Percentiles rank a stretch among this genome's conserved stretches.
Evolutionary conservation across 2,329 filamentous ascomycete genomes (phyloP).

Genomic region (Venturia asperata): DNA sequence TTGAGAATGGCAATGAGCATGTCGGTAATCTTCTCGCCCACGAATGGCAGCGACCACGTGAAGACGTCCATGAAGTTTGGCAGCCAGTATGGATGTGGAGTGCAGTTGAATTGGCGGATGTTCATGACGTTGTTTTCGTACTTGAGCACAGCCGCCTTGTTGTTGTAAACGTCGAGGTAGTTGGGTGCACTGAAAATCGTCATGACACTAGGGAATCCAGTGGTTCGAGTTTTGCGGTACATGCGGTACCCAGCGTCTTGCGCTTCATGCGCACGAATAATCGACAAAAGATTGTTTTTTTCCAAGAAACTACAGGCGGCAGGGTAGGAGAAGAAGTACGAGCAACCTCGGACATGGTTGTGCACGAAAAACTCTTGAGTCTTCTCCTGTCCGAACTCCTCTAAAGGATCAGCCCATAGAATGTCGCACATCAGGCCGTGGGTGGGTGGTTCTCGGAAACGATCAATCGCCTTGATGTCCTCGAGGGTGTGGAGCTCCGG

Average conservation of each 20-base stretch:
- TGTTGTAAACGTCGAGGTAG: slow-evolving; percentile 99
- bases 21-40: slow-evolving; percentile 96
- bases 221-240: slow-evolving; percentile 97
- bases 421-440: slow-evolving; percentile 99
- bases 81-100: slow-evolving; percentile 97
- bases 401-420: slow-evolving; percentile 94
- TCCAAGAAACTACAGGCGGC: slow-evolving; percentile 95
- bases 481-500: slow-evolving; percentile 94
- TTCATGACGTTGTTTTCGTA: slow-evolving; percentile 99
- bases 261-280: slow-evolving; percentile 96
- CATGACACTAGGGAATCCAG: slow-evolving; percentile 98
- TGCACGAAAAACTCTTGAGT: slow-evolving; percentile 95
- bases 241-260: slow-evolving; percentile 98
- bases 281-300: slow-evolving; percentile 95
- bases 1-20: slow-evolving; percentile 99
- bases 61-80: slow-evolving; percentile 99
- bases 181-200: slow-evolving; percentile 99
- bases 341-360: slow-evolving; percentile 97
- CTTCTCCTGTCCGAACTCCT: slow-evolving; percentile 98
- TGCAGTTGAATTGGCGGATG: slow-evolving; percentile 99
- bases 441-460: slow-evolving; percentile 93
- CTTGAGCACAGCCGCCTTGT: slow-evolving; percentile 97
- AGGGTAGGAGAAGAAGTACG: slow-evolving; percentile 98
- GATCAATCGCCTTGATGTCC: slow-evolving; percentile 88
- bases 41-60: slow-evolving; percentile 98